Evolutionary conservation across 139 green algal genomes (phyloP).

Genomic region (Chlamydomonas sphaeroides): DNA sequence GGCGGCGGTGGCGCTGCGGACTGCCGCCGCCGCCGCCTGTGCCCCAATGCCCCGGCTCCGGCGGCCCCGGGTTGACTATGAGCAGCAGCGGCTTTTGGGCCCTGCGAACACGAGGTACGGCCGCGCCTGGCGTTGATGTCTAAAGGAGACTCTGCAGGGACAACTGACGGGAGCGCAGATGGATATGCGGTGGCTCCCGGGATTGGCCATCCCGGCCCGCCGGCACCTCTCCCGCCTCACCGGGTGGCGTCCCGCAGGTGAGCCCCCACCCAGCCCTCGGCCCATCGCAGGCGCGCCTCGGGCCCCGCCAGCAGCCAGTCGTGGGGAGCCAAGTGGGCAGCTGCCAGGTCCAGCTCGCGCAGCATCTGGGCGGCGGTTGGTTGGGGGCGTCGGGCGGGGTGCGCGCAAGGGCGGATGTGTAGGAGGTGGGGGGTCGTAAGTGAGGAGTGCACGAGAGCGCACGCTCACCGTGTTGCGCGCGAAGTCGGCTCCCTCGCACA

Average conservation of each 20-base stretch:
- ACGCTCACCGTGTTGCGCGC: not conserved
- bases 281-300: not conserved
- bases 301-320: slow-evolving; percentile 39
- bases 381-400: not conserved
- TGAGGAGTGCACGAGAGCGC: not conserved
- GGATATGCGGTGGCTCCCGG: not conserved
- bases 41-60: not conserved
- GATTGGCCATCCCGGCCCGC: not conserved
- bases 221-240: not conserved
- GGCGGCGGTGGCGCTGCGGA: not conserved
- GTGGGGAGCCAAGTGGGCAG: slow-evolving; percentile 20
- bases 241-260: slow-evolving; percentile 48
- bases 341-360: slow-evolving; percentile 22
- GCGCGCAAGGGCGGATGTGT: not conserved
- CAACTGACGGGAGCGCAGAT: not conserved
- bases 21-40: not conserved
- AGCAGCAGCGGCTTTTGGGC: slow-evolving; percentile 53
- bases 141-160: not conserved
- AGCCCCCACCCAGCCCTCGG: slow-evolving; percentile 22
- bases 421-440: not conserved
- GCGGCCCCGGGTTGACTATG: not conserved
- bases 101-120: not conserved
- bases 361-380: not conserved
- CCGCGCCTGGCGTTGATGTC: not conserved
- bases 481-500: slow-evolving; percentile 33